These are phyloP conservation scores for Microcos paniculata DNA, from an alignment of 345 rosid genomes.

Conservation along the genomic window DNA sequence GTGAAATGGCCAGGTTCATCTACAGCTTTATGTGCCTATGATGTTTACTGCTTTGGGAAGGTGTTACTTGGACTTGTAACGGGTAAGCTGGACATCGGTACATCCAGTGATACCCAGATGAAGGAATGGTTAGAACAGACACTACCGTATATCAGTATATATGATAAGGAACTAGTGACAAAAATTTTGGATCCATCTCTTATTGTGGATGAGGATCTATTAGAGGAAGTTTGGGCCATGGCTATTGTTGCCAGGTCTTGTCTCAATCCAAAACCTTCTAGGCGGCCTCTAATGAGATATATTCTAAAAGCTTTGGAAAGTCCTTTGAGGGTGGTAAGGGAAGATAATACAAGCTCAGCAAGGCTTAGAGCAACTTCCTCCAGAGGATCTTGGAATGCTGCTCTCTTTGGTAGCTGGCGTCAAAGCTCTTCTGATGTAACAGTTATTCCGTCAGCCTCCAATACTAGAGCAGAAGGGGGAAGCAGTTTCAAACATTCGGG, in stretches of 20 bases:
- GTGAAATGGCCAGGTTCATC: slow-evolving; percentile 47
- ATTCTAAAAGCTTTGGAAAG: slow-evolving; percentile 92
- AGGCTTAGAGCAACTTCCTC: slow-evolving; percentile 87
- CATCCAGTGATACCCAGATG: slow-evolving; percentile 50
- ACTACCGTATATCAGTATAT: slow-evolving; percentile 70
- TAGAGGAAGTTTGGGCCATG: slow-evolving; percentile 99
- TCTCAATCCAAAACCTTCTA: slow-evolving; percentile 86
- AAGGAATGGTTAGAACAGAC: slow-evolving; percentile 79
- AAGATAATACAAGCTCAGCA: slow-evolving; percentile 67
- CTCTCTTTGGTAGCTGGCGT: slow-evolving; percentile 95
- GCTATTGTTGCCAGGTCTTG: slow-evolving; percentile 94
- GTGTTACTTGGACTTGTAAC: slow-evolving; percentile 95
- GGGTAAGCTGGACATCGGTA: slow-evolving; percentile 84
- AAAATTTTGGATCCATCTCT: slow-evolving; percentile 90
- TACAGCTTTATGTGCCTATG: slow-evolving; percentile 70
- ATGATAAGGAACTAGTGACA: slow-evolving; percentile 86
- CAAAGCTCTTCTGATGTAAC: slow-evolving; percentile 80
- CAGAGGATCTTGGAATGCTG: slow-evolving; percentile 89
- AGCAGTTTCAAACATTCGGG: slow-evolving; percentile 70
- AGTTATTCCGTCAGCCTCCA: slow-evolving; percentile 39
- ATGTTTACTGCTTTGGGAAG: slow-evolving; percentile 94
- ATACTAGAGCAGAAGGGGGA: slow-evolving; percentile 39
- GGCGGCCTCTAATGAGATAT: slow-evolving; percentile 93
- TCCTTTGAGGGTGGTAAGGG: slow-evolving; percentile 85
- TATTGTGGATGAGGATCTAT: slow-evolving; percentile 83